These are phyloP conservation scores for Noccaea bulbosa DNA, from an alignment of 345 rosid species.

Conservation along the genomic window DNA sequence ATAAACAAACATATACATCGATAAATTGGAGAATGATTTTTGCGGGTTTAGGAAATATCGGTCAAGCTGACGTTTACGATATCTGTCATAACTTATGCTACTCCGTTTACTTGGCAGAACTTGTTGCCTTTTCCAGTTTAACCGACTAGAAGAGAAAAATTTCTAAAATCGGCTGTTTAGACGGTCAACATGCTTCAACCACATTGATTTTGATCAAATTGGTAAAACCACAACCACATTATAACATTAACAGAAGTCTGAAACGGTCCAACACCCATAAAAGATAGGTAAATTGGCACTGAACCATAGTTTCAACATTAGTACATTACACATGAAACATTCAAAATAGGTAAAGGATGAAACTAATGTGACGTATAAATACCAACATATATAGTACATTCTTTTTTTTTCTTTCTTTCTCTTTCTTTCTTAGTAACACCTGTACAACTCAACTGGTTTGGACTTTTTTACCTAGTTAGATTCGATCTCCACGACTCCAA, in stretches of 20 bases:
- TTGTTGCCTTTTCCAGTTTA: not conserved
- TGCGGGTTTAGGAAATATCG: not conserved
- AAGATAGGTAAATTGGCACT: not conserved
- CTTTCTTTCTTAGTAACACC: not conserved
- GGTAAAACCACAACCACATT: not conserved
- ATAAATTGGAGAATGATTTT: not conserved
- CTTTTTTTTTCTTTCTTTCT: too few species aligned
- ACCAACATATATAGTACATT: too few species aligned
- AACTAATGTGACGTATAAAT: constrained; percentile 6
- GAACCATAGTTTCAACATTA: constrained; percentile 10
- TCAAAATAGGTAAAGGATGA: not conserved
- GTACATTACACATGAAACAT: not conserved
- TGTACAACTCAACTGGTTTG: constrained; percentile 19
- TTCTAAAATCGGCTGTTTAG: not conserved
- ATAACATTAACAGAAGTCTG: too few species aligned
- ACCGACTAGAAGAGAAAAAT: not conserved
- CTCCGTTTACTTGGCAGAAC: not conserved
- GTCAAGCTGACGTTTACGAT: not conserved
- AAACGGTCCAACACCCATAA: not conserved
- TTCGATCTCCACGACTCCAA: constrained; percentile 29
- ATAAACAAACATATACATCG: too few species aligned
- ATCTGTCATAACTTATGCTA: not conserved
- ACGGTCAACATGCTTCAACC: not conserved
- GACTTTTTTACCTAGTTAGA: constrained; percentile 11
- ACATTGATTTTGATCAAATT: not conserved